Evolutionary conservation across 2,329 filamentous ascomycete species (phyloP).

Genomic region (Tolypocladium endophyticum): DNA sequence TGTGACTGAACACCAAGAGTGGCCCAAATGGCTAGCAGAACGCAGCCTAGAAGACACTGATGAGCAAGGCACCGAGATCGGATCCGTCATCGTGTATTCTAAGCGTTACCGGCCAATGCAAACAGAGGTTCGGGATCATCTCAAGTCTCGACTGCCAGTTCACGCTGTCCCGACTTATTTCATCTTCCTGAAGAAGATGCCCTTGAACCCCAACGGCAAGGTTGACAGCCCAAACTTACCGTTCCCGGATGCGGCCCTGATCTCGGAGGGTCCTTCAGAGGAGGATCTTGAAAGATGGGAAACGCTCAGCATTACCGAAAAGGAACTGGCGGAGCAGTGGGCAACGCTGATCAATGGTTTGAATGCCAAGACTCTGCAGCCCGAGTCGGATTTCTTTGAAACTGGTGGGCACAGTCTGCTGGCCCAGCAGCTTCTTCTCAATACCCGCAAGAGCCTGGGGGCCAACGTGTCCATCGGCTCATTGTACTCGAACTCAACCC

Average conservation of each 20-base stretch:
- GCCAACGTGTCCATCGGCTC: conserved; percentile 19
- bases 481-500: conserved; percentile 18
- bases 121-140: conserved; percentile 47
- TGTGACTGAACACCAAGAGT: conserved; percentile 67
- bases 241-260: conserved; percentile 59
- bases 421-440: conserved; percentile 65
- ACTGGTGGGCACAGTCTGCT: conserved; percentile 35
- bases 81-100: conserved; percentile 27
- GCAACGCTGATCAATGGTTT: conserved; percentile 56
- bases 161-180: conserved; percentile 23
- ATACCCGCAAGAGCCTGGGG: conserved; percentile 22
- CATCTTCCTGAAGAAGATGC: conserved; percentile 39
- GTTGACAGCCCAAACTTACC: conserved; percentile 69
- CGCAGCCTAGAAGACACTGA: conserved; percentile 42
- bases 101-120: conserved; percentile 37
- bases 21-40: conserved; percentile 55
- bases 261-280: too few species aligned
- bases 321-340: conserved; percentile 49
- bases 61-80: conserved; percentile 39
- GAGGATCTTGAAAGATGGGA: too few species aligned
- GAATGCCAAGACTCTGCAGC: conserved; percentile 52
- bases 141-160: conserved; percentile 47
- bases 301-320: conserved; percentile 15
- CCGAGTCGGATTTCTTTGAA: conserved; percentile 27
- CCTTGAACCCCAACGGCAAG: conserved; percentile 67